phyloP scores from a whole-genome alignment of 2,329 filamentous ascomycete genomes.

The Nemania diffusa region DNA sequence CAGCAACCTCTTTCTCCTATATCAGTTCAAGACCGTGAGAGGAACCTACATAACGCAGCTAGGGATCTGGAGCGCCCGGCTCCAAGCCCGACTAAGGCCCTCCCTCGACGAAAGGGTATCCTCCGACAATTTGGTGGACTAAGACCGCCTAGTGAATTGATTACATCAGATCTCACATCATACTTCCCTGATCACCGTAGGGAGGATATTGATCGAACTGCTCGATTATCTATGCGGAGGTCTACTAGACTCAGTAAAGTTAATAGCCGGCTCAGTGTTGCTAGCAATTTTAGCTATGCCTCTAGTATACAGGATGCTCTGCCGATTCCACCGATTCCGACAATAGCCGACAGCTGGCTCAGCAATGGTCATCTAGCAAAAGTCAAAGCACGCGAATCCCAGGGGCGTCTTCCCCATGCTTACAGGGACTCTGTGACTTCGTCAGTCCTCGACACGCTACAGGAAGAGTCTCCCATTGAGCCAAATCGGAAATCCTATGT shows the following conservation, averaged over 20 bases:
- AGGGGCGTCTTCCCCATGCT: constrained; percentile 62
- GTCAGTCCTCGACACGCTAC: constrained; percentile 86
- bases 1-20: constrained; percentile 89
- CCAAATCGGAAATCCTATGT: constrained; percentile 95
- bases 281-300: constrained; percentile 91
- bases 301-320: constrained; percentile 94
- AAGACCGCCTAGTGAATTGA: constrained; percentile 94
- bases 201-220: constrained; percentile 95
- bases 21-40: constrained; percentile 75
- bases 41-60: constrained; percentile 70
- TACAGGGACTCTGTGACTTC: constrained; percentile 91
- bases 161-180: constrained; percentile 93
- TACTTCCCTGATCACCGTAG: constrained; percentile 97
- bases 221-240: constrained; percentile 88
- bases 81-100: constrained; percentile 57
- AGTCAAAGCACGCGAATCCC: constrained; percentile 57
- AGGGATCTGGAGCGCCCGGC: constrained; percentile 68
- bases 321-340: constrained; percentile 93
- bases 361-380: constrained; percentile 67
- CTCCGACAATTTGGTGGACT: constrained; percentile 89
- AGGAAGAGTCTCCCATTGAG: constrained; percentile 88
- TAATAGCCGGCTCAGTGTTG: constrained; percentile 91
- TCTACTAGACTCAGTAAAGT: constrained; percentile 92
- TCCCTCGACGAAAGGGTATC: constrained; percentile 62
- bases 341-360: constrained; percentile 94